Base-by-base conservation (phyloP, 371 early-diverging fungal species). In the Rhizopus microsporus region DNA sequence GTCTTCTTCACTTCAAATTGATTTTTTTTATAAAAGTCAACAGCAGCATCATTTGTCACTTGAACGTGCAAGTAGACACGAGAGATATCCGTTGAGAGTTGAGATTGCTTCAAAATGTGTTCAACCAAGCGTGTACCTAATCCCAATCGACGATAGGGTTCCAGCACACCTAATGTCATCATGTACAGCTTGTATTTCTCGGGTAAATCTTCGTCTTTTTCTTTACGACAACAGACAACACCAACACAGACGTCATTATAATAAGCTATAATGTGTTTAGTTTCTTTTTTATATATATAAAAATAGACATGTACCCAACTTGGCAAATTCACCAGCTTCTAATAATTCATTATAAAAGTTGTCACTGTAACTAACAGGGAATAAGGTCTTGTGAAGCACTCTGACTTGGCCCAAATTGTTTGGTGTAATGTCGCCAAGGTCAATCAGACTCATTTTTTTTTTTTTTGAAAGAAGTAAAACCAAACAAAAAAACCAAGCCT, bases 131-230 rank as follows among this genome's bases (percentile, higher is more conserved):
- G 56, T 13, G 85, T 74, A 31, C 91, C 92, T 44, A 97, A 74
- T 7, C 93, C 92, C 37, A 89, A 79, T 7, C 87, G 71, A 39
- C 98, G 82, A 68, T 91, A 95, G 7, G 92, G 88, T 8, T 91
- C 87, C 46, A 96, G 77, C 34, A 98, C 95, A 35, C 98, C 96
- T 46, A 98, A 75, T 0, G 98, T 98, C 91, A 96, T 95, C 62
- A 98, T 91, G 65, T 97, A 98, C 17, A 94, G 72, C 43, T 78
- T 71, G 58, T 31, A 49, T 38, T 42, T 45, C 1, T 55, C 58
- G 33, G 59, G 45, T 46, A 65, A 54, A 31, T 62, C 62, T 31
- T 75, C 66, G 7, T 65, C 77, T 31, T 63, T 57, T 72, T 93
- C 87, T 63, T 74, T 77, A 59, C 92, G 85, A 74, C 94, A 94